Evolutionary conservation across 1,284 basidiomycete species (phyloP), one percentile per base, ranked within the genome.

Genomic region (Rhodotorula sp.): DNA sequence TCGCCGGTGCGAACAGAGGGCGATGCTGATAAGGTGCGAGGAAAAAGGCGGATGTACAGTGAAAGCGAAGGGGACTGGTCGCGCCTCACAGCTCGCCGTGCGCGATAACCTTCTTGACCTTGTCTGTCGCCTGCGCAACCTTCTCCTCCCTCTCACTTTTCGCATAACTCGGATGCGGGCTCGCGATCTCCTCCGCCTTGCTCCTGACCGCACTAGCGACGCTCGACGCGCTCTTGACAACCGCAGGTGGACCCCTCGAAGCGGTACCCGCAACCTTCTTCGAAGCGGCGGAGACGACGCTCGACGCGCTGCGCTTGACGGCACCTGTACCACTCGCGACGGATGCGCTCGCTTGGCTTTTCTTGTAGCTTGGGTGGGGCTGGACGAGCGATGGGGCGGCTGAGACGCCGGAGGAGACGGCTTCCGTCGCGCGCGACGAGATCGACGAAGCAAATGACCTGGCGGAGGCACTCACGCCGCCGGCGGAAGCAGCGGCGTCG

Each of bases 311-410:
- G 31, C 34, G 34, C 59, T 51, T 40, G 50, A 52, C 50, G 10
- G 22, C 28, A 13, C 26, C 55, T 10, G 37, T 53, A 24, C 31
- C 56, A n/a, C 56, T 59, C 28, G 47, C 44, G 22, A 46, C 57
- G 18, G 50, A 31, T 11, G 64, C 64, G 6, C 58, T 50, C 15
- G 28, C 61, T 13, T 28, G 54, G 24, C 67, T 66, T 30, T 62
- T 65, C 47, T 58, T 28, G 70, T 58, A 71, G 24, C 65, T 60
- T 5, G 65, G 56, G 26, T 65, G 70, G 6, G 70, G 70, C 18
- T 64, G 31, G 16, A 18, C 53, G 40, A 68, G 48, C 4, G 61
- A 60, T 30, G 31, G 10, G n/a, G 48, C 52, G 18, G 13, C 51
- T n/a, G 51, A 44, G 22, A 28, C 16, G 37, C 54, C n/a, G 46